phyloP scores from a whole-genome alignment of 2,329 filamentous ascomycete genomes.

The Monosporascus cannonballus region DNA sequence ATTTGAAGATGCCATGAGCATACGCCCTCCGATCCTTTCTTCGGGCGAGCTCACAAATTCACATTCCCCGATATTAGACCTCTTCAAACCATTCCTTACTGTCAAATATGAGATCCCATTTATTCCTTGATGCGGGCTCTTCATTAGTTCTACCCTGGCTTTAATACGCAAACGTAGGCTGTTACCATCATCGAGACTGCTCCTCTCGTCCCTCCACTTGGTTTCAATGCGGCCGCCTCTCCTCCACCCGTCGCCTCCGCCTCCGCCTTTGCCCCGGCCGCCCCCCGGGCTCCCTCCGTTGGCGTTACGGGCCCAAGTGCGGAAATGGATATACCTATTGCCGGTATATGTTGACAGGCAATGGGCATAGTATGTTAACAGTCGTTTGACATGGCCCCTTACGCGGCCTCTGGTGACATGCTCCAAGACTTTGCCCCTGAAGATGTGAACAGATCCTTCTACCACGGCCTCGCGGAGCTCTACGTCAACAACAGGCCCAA shows the following conservation, averaged over 20 bases:
- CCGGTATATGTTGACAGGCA: conserved; percentile 22
- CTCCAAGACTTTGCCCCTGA: conserved; percentile 18
- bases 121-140: no score
- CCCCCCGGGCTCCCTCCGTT: conserved; percentile 2
- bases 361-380: conserved; percentile 21
- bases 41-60: no score
- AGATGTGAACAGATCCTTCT: conserved; percentile 23
- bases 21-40: no score
- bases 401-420: not conserved
- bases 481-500: conserved; percentile 18
- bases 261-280: conserved; percentile 3
- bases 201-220: no score
- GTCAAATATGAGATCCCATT: no score
- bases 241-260: conserved; percentile 2
- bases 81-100: no score
- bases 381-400: not conserved
- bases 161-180: no score
- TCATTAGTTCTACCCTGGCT: no score
- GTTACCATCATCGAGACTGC: no score
- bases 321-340: conserved; percentile 28
- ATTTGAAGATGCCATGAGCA: no score
- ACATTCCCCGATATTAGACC: no score
- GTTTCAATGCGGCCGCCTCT: not conserved
- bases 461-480: conserved; percentile 18
- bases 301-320: conserved; percentile 15